Percentiles rank a stretch among this genome's conserved stretches.
phyloP scores from a whole-genome alignment of 768 basidiomycete species.

The Nidula microcarpa region DNA sequence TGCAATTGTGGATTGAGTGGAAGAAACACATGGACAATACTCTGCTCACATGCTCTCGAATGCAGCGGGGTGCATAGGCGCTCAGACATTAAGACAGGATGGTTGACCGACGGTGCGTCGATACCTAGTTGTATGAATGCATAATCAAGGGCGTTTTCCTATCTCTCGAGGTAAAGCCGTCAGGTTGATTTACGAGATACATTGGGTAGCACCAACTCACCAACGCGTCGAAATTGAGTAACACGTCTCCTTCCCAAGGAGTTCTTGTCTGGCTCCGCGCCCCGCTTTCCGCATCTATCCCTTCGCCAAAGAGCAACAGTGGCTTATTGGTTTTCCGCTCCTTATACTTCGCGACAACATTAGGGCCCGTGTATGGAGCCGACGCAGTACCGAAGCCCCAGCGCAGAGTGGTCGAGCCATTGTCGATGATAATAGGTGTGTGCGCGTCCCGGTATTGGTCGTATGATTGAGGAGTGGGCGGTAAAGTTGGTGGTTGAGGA shows the following conservation, averaged over 20 bases:
- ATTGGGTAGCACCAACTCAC: slow-evolving; percentile 46
- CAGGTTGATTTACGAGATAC: slow-evolving; percentile 6
- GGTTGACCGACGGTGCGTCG: slow-evolving; percentile 69
- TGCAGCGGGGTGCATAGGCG: slow-evolving; percentile 84
- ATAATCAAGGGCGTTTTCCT: slow-evolving; percentile 96
- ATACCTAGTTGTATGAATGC: slow-evolving; percentile 86
- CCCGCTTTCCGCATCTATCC: slow-evolving; percentile 81
- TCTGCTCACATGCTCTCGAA: slow-evolving; percentile 73
- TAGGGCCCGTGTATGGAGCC: slow-evolving; percentile 58
- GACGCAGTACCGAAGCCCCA: slow-evolving; percentile 76
- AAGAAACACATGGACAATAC: background rate
- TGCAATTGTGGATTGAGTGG: background rate
- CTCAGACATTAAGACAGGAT: slow-evolving; percentile 94
- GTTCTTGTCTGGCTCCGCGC: slow-evolving; percentile 74
- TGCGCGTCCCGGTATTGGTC: slow-evolving; percentile 40
- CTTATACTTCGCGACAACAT: slow-evolving; percentile 82
- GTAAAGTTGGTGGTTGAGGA: slow-evolving; percentile 17
- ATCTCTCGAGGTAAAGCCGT: slow-evolving; percentile 24
- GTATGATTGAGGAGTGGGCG: slow-evolving; percentile 40
- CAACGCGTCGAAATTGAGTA: slow-evolving; percentile 89
- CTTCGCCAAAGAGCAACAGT: slow-evolving; percentile 85
- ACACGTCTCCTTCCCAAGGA: slow-evolving; percentile 93
- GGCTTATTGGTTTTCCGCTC: slow-evolving; percentile 83
- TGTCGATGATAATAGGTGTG: slow-evolving; percentile 83
- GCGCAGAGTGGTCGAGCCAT: slow-evolving; percentile 78